Base-by-base conservation (phyloP, 1,284 basidiomycete genomes). In the Tylopilus orsonianus region DNA sequence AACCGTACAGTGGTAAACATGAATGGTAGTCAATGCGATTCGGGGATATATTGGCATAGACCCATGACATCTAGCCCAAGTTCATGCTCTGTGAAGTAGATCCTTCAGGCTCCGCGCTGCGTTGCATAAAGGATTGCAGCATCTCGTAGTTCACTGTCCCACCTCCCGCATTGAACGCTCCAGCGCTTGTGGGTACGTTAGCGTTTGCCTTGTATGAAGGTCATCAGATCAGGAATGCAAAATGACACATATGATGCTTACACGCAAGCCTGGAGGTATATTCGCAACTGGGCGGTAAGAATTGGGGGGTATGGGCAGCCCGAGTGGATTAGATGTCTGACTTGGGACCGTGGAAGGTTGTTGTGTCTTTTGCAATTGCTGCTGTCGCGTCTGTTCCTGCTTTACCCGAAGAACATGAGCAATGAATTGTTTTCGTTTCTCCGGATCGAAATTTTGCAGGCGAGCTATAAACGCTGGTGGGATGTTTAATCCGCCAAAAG, bases 51-150 rank as follows among this genome's bases (percentile, higher is more conserved):
- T 19, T 35, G 18, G 24, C 26, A 36, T 13, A 22, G 39, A 37
- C 18, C 19, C 27, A 43, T 41, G 35, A 14, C 33, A 37, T 47
- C 53, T 53, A 54, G 26, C 63, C 41, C 1, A 41, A 24, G 14
- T 55, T 56, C 55, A 49, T 53, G 50, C 49, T 59, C 54, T 52
- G 54, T 14, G 57, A 56, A 39, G 62, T 57, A 41, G 64, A 56
- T 46, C 70, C 70, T n/a, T 71, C n/a, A n/a, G n/a, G n/a, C n/a
- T n/a, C 69, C 24, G 61, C 65, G 56, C 65, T 80, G 26, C 81
- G 69, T 50, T 79, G 78, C 72, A 83, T 75, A 57, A 85, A 83
- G 19, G 80, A 80, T 62, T 83, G 81, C 61, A 84, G 45, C 71
- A 83, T 78, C 59, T 82, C 80, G 38, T 65, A 66, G 54, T 72